phyloP scores from a whole-genome alignment of 1,284 basidiomycete genomes.

The Cutaneotrichosporon curvatum region DNA sequence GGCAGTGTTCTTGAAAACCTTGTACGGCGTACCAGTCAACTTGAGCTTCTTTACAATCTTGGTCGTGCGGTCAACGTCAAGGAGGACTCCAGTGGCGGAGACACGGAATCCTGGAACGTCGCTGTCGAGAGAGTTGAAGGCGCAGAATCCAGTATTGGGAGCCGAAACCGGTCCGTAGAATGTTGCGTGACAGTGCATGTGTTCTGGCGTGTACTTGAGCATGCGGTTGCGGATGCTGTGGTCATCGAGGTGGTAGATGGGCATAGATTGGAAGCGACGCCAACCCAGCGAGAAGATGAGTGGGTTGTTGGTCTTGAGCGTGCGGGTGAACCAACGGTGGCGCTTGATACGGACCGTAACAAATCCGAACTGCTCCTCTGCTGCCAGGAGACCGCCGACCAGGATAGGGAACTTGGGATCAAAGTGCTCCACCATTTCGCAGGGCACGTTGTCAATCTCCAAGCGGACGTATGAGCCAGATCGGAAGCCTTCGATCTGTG shows the following conservation, averaged over 20 bases:
- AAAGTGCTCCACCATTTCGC: slow-evolving; percentile 89
- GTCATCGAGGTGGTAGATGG: slow-evolving; percentile 94
- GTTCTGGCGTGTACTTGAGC: slow-evolving; percentile 99
- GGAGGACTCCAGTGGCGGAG: slow-evolving; percentile 87
- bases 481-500: slow-evolving; percentile 80
- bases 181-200: slow-evolving; percentile 97
- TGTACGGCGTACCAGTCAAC: slow-evolving; percentile 86
- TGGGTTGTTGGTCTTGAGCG: slow-evolving; percentile 96
- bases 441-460: slow-evolving; percentile 75
- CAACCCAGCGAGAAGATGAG: slow-evolving; percentile 92
- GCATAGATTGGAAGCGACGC: slow-evolving; percentile 90
- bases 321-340: slow-evolving; percentile 87
- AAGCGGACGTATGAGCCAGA: slow-evolving; percentile 93
- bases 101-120: slow-evolving; percentile 74
- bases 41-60: slow-evolving; percentile 99
- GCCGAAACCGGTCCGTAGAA: slow-evolving; percentile 87
- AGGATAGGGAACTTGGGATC: slow-evolving; percentile 85
- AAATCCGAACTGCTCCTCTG: slow-evolving; percentile 88
- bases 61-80: slow-evolving; percentile 83
- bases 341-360: slow-evolving; percentile 93
- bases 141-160: slow-evolving; percentile 96
- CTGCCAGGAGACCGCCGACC: slow-evolving; percentile 82
- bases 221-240: slow-evolving; percentile 95
- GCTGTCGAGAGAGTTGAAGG: slow-evolving; percentile 77
- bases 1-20: slow-evolving; percentile 98